Evolutionary conservation across 2,329 filamentous ascomycete genomes (phyloP).

Genomic region (Lecanosticta acicola): DNA sequence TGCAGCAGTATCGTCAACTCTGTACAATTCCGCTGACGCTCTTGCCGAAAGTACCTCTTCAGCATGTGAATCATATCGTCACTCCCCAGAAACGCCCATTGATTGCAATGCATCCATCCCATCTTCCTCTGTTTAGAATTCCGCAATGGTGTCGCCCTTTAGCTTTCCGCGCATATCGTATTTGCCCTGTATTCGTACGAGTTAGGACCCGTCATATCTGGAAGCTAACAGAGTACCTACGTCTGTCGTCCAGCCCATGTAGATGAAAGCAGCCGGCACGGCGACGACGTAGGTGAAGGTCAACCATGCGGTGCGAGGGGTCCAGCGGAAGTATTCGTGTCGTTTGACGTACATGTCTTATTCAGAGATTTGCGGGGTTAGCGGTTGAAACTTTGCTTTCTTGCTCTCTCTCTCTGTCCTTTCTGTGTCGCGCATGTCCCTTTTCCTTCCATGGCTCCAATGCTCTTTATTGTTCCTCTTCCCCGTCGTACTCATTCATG

Average conservation of each 20-base stretch:
- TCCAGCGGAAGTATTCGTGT: constrained; percentile 96
- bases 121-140: neutral
- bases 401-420: neutral
- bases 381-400: constrained; percentile 3
- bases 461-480: neutral
- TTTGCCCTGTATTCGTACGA: constrained; percentile 60
- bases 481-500: neutral
- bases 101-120: neutral
- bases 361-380: neutral
- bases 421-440: too few species aligned
- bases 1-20: too few species aligned
- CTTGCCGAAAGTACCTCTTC: too few species aligned
- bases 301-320: constrained; percentile 70
- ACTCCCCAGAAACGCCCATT: neutral
- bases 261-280: constrained; percentile 65
- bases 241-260: constrained; percentile 73
- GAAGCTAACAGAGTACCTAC: constrained; percentile 68
- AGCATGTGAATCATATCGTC: neutral
- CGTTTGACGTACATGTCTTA: constrained; percentile 78
- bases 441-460: too few species aligned
- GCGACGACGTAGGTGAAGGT: constrained; percentile 69
- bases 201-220: too few species aligned
- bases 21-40: too few species aligned
- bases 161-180: constrained; percentile 81
- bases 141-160: constrained; percentile 67